Evolutionary conservation across 257 asterid species (phyloP).

Genomic region (Solanum okadae): DNA sequence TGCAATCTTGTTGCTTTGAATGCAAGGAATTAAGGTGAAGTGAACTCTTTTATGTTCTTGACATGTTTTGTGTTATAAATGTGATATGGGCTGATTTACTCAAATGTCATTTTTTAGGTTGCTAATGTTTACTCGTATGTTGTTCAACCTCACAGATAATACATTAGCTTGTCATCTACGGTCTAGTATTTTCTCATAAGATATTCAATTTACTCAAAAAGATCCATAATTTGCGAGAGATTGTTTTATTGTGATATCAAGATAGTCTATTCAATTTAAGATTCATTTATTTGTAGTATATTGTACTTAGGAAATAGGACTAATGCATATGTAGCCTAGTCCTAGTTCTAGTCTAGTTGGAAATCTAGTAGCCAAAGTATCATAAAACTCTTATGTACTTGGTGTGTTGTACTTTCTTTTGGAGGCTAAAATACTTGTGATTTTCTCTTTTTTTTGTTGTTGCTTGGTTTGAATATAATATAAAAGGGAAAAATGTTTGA

Average conservation of each 20-base stretch:
- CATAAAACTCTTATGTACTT: neutral
- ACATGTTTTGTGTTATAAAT: neutral
- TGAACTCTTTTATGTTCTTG: neutral
- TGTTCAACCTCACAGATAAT: too few relatives aligned
- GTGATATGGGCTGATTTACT: neutral
- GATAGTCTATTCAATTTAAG: neutral
- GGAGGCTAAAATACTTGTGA: neutral
- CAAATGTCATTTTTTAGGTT: neutral
- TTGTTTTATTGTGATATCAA: too few relatives aligned
- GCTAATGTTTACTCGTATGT: neutral
- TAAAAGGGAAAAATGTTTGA: too few relatives aligned
- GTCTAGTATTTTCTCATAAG: neutral
- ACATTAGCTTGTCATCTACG: too few relatives aligned
- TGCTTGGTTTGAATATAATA: neutral
- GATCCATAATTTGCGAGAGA: neutral
- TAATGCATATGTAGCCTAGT: neutral
- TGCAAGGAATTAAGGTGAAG: neutral
- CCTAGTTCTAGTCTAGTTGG: too few relatives aligned
- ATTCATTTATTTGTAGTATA: neutral
- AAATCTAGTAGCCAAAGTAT: neutral
- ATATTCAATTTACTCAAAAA: neutral
- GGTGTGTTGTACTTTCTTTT: too few relatives aligned
- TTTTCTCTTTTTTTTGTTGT: too few relatives aligned
- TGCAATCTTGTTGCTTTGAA: neutral
- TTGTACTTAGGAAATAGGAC: neutral